Conservation (phyloP, 257 asterid species). For the Petunia secreta region DNA sequence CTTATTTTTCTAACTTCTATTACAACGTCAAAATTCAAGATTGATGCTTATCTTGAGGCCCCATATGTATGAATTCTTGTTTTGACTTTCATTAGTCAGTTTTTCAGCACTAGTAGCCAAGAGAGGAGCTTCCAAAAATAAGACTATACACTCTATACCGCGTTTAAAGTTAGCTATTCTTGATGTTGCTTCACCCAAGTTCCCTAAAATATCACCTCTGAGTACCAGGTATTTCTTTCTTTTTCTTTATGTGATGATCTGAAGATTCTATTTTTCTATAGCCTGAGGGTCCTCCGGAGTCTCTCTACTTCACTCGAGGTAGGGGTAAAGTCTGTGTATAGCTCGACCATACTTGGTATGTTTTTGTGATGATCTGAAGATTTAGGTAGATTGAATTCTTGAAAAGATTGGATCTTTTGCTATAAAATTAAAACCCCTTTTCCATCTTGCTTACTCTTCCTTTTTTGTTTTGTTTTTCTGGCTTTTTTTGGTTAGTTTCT, state of each 20-base stretch:
- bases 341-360: no score
- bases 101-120: slow-evolving; percentile 11
- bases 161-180: neutral
- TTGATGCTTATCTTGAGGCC: neutral
- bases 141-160: neutral
- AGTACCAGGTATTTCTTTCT: neutral
- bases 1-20: neutral
- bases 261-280: neutral
- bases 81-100: neutral
- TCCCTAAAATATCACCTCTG: neutral
- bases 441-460: neutral
- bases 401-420: slow-evolving; percentile 9
- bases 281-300: no score
- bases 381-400: neutral
- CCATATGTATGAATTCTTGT: neutral
- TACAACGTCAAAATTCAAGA: neutral
- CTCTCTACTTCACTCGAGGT: no score
- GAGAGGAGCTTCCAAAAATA: neutral
- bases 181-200: neutral
- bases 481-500: neutral
- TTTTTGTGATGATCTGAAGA: neutral
- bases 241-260: neutral
- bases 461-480: neutral
- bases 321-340: no score
- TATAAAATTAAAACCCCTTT: neutral